Base-by-base conservation (phyloP, 345 rosid species). In the Gossypium rotundifolium region DNA sequence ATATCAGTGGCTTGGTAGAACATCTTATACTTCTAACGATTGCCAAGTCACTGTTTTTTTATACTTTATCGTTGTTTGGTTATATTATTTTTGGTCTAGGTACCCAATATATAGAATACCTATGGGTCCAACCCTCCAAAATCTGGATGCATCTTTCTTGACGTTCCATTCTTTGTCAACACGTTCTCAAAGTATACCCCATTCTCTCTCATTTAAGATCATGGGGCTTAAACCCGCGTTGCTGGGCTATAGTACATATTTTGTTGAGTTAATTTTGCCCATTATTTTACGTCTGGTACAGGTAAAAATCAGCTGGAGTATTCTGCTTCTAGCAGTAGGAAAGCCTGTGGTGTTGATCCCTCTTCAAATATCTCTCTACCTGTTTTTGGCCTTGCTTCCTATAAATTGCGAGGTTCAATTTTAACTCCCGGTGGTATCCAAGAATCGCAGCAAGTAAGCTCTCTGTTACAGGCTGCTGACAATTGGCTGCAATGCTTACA, bases 81-180 rank as follows among this genome's bases (percentile, higher is more conserved):
- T 33, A 52, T n/a, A 12, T 51, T 52, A 54, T 72, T 54, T 78
- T 65, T 71, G 76, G 40, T 81, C 25, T 81, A 92, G 97, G 97
- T 90, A 91, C 73, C 98, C 97, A 40, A 93, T 89, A 65, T 93
- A 93, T 76, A 86, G 98, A 79, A 93, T 91, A 86, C 98, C 92
- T 27, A 75, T 81, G 22, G 98, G 98, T 29, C 88, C 82, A 45
- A 84, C 93, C 0, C 79, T 91, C 75, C 93, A 89, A 79, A 88
- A 87, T 81, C 80, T 91, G 59, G 97, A 91, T 70, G 91, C 97
- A 60, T 89, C 91, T 69, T 93, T 93, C 78, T 70, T 93, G 79
- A 86, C 98, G 18, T 93, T 91, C 81, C 98, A 93, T 85, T 78
- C 75, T 53, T 82, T 93, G 63, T 88, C 98, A 5, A 85, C 93